Conservation (phyloP, 306 rosid species). For the Sphenostylis stenocarpa region DNA sequence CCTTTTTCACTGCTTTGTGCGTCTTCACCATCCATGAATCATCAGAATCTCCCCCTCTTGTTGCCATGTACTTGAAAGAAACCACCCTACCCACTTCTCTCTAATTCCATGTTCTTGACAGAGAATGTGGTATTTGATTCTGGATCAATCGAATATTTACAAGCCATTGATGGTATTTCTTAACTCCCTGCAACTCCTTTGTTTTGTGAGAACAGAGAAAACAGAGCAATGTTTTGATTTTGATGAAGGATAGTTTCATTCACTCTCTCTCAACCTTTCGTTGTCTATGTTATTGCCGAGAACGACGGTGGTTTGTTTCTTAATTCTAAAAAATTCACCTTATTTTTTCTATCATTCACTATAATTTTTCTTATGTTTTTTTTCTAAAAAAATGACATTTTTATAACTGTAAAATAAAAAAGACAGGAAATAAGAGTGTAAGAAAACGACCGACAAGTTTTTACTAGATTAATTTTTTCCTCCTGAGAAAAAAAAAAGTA, state of each 20-base stretch:
- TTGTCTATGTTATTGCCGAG: slow-evolving; percentile 53
- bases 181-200: slow-evolving; percentile 38
- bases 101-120: slow-evolving; percentile 11
- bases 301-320: slow-evolving; percentile 28
- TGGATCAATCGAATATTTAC: slow-evolving; percentile 16
- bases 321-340: not conserved
- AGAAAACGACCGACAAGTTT: no score
- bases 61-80: slow-evolving; percentile 49
- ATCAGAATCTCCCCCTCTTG: slow-evolving; percentile 41
- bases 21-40: slow-evolving; percentile 40
- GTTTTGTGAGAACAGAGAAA: slow-evolving; percentile 29
- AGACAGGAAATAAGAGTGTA: no score
- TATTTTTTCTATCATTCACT: not conserved
- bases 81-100: slow-evolving; percentile 43
- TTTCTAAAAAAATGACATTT: no score
- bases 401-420: no score
- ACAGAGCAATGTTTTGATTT: not conserved
- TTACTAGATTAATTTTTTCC: no score
- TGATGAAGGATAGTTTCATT: not conserved
- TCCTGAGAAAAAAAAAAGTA: no score
- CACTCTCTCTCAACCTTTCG: slow-evolving; percentile 38
- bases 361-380: no score
- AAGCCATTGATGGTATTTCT: slow-evolving; percentile 14
- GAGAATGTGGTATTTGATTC: slow-evolving; percentile 35
- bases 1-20: slow-evolving; percentile 45